Evolutionary conservation across 805 yeast species (phyloP), one percentile per base, ranked within the genome.

Genomic region (Candida sphagnicola): DNA sequence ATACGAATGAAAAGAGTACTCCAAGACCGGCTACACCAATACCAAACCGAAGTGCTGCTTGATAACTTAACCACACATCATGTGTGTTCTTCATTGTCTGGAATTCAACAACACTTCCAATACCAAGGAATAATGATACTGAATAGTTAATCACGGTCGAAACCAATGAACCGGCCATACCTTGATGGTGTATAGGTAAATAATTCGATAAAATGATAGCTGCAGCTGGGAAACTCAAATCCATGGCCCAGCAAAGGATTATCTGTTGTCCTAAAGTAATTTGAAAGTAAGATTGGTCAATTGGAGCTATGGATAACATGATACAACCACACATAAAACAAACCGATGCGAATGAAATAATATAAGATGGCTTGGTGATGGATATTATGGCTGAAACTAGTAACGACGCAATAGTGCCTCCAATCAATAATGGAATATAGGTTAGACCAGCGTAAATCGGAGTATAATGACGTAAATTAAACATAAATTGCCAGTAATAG

Each of bases 81-180:
- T 34, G 8, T 6, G 41, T 35, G 8, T 42, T 19, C 8, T 32
- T 19, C 12, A 39, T 35, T 4, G 53, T 48, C 30, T 59, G 61
- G 2, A 44, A 33, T 46, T 82, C 85, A 2, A 80, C 83, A 2
- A 83, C 77, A n/a, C 80, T 79, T 3, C 85, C 83, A 31, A 85
- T 63, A 8, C 89, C 91, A 23, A 85, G 61, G 26, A 81, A 78
- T n/a, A 84, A 54, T 0, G 89, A 78, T 53, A 77, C 81, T 0
- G 89, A 78, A 54, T 85, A 85, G 55, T 81, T 85, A 10, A 81
- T 77, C 48, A 81, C 77, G 0, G 93, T 83, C 15, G 81, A 71
- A 4, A 82, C 80, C 35, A 85, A 61, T 0, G 88, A 80, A 0
- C 88, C 89, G 0, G 89, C 90, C 72, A 82, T 76, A 6, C 91